Evolutionary conservation across 2,329 filamentous ascomycete species (phyloP), one percentile per base, ranked within the genome.

Genomic region (Hypoxylon sp.): DNA sequence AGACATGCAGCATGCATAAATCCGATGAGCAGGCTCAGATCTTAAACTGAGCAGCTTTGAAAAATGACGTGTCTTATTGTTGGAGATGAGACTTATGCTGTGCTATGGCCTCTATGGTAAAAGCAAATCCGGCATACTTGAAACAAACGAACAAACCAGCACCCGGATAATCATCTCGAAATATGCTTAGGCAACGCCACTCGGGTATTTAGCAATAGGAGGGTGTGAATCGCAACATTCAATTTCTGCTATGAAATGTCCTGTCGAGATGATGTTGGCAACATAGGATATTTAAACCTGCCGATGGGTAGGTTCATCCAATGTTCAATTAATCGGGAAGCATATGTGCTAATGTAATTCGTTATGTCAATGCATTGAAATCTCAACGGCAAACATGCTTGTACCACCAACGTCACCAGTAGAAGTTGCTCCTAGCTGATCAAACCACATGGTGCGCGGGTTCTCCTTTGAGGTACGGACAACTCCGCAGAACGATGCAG

Each of bases 1-100:
- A 66, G 63, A 65, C 63, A 66, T 65, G 59, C 63, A 63, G 51
- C 53, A 59, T 66, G 63, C 63, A 59, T 62, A 62, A 40, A 64
- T 59, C 63, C 63, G 63, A 65, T 55, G 54, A 37, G 55, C 57
- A 60, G 57, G 54, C 59, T 63, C 37, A 63, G 60, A 66, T 66
- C 62, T 59, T 43, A 57, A 19, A 38, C n/a, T 30, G 55, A 53
- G 49, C 45, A 41, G 54, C 52, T 52, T 44, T 53, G n/a, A 37
- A 61, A 54, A 57, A 53, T 60, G 61, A 64, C 61, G 59, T 48
- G 58, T 66, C 57, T 57, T 51, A 53, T 56, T 32, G 38, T 56
- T 41, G 48, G 55, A 56, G 36, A 48, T 48, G 45, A 51, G 49
- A 48, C 42, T 40, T 17, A 42, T 46, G 52, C 31, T 16, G 46